phyloP scores from a whole-genome alignment of 2,329 filamentous ascomycete species.

The Monosporascus sp. region DNA sequence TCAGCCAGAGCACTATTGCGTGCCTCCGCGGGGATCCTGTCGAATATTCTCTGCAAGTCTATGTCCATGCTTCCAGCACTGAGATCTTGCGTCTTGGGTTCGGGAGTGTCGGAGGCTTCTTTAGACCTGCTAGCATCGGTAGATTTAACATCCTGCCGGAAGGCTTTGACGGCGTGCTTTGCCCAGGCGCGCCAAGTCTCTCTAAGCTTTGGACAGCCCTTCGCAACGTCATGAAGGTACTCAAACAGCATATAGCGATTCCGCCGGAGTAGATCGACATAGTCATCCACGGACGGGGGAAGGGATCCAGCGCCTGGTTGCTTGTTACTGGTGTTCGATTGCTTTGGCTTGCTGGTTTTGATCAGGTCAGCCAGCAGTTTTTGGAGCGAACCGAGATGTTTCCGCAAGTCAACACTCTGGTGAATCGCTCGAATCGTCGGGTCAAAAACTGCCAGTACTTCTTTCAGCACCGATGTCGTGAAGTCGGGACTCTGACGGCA shows the following conservation, averaged over 20 bases:
- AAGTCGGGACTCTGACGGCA: conserved; percentile 67
- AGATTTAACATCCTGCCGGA: conserved; percentile 31
- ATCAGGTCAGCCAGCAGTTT: conserved; percentile 68
- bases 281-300: conserved; percentile 65
- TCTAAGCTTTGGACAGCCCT: conserved; percentile 61
- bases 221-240: conserved; percentile 65
- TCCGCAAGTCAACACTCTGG: conserved; percentile 64
- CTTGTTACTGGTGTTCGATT: conserved; percentile 29
- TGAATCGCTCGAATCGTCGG: conserved; percentile 70
- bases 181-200: conserved; percentile 57
- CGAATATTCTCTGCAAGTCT: conserved; percentile 37
- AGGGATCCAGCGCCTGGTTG: conserved; percentile 23
- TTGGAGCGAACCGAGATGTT: conserved; percentile 62
- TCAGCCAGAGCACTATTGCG: conserved; percentile 41
- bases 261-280: conserved; percentile 58
- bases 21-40: conserved; percentile 40
- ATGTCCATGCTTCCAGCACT: conserved; percentile 30
- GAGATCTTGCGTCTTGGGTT: conserved; percentile 20
- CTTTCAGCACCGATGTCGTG: conserved; percentile 62
- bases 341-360: conserved; percentile 46
- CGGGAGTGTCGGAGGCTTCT: background rate
- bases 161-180: conserved; percentile 51
- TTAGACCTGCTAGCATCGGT: background rate
- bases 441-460: conserved; percentile 63
- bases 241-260: conserved; percentile 61